A percentile compares a stretch with the other conserved stretches of the same genome.
Conservation (phyloP, 179 eudicot genomes). For the Patellifolia procumbens region DNA sequence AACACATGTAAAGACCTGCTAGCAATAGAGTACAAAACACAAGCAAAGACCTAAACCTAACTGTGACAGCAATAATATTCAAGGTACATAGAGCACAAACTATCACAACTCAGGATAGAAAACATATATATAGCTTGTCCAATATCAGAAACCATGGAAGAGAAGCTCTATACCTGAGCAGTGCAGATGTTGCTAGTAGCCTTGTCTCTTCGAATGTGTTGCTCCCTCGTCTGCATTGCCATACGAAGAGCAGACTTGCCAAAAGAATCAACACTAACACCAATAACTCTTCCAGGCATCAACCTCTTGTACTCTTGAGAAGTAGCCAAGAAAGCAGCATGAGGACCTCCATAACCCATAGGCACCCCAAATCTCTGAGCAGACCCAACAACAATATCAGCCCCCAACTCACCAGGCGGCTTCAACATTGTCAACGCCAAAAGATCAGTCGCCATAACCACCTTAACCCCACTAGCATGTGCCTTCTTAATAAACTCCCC, state of each 20-base stretch:
- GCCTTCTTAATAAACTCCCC: slow-evolving; percentile 88
- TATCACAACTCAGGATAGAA: neutral
- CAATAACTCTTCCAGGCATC: slow-evolving; percentile 98
- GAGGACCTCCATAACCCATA: slow-evolving; percentile 99
- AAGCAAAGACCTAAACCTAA: neutral
- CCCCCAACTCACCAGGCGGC: slow-evolving; percentile 94
- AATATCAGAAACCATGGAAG: slow-evolving; percentile 3
- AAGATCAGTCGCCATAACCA: slow-evolving; percentile 88
- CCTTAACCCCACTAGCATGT: slow-evolving; percentile 86
- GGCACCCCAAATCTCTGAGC: slow-evolving; percentile 99
- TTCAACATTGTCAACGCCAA: slow-evolving; percentile 89
- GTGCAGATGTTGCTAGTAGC: slow-evolving; percentile 98
- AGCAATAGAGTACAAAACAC: neutral
- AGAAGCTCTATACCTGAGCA: slow-evolving; percentile 67
- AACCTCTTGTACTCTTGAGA: slow-evolving; percentile 96
- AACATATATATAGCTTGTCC: neutral
- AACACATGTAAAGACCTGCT: neutral
- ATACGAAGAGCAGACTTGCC: slow-evolving; percentile 88
- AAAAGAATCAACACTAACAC: slow-evolving; percentile 84
- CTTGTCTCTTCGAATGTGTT: slow-evolving; percentile 89
- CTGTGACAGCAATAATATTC: neutral
- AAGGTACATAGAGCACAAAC: neutral
- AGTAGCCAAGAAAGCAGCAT: slow-evolving; percentile 96
- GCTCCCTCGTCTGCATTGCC: slow-evolving; percentile 99
- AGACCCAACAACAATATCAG: slow-evolving; percentile 92